Percentiles rank a stretch among this genome's conserved stretches.
phyloP scores from a whole-genome alignment of 345 rosid genomes.

The Murraya paniculata region DNA sequence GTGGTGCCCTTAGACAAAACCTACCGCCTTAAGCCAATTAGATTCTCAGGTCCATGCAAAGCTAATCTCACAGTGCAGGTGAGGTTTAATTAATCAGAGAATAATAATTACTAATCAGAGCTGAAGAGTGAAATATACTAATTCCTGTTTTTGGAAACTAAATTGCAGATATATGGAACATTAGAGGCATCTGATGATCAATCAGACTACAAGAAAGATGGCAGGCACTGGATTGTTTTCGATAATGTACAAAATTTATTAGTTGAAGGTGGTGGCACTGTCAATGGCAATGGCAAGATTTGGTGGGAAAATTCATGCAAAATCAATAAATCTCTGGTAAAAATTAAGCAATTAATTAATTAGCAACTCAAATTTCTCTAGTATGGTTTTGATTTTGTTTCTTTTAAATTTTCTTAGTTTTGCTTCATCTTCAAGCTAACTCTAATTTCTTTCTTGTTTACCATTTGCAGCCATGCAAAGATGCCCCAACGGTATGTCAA shows the following conservation, averaged over 20 bases:
- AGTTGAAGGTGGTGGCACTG: slow-evolving; percentile 61
- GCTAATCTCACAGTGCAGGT: slow-evolving; percentile 58
- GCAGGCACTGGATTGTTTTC: slow-evolving; percentile 61
- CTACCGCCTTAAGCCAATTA: slow-evolving; percentile 48
- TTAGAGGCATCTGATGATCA: slow-evolving; percentile 55
- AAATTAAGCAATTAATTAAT: slow-evolving; percentile 11
- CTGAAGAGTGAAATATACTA: neutral
- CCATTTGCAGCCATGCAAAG: slow-evolving; percentile 66
- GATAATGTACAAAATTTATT: slow-evolving; percentile 39
- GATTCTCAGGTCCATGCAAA: slow-evolving; percentile 73
- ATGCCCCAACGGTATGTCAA: slow-evolving; percentile 75
- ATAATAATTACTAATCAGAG: neutral
- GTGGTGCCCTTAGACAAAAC: slow-evolving; percentile 45
- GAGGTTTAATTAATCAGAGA: neutral
- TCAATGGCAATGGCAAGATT: slow-evolving; percentile 74
- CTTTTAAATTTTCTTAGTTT: too few relatives aligned
- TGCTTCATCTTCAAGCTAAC: neutral
- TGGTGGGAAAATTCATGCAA: slow-evolving; percentile 97
- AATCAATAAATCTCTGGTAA: slow-evolving; percentile 56
- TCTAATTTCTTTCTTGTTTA: slow-evolving; percentile 1
- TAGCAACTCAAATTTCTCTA: neutral
- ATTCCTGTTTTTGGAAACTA: neutral
- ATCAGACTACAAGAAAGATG: slow-evolving; percentile 51
- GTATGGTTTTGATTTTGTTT: neutral
- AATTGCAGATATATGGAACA: slow-evolving; percentile 53